Base-by-base conservation (phyloP, 352 stramenopile genomes). In the Phytophthora cryptogea region DNA sequence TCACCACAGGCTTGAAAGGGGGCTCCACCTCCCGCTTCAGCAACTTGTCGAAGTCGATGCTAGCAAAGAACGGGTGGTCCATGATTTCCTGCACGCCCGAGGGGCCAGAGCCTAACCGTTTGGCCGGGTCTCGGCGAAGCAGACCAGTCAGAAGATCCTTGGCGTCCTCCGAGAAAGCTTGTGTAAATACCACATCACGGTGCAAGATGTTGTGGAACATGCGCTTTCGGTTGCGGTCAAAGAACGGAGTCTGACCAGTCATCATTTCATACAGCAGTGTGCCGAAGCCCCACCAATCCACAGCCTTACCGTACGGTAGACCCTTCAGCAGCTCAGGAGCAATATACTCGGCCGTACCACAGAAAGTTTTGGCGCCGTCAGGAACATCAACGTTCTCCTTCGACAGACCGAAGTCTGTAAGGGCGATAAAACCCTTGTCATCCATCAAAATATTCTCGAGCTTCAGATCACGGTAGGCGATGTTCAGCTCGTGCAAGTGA, bases 171-270 rank as follows among this genome's bases (percentile, higher is more conserved):
- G 82, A 94, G 64, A 97, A 97, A 5, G 79, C 82, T 26, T 89
- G 83, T 4, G 84, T 92, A 58, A 94, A 96, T 36, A 90, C 78
- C 3, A 95, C 86, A 45, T 95, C 86, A 14, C 86, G 84, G 68
- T 95, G 86, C 31, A 95, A 23, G 47, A 97, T 96, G 62, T 95
- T 93, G 44, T 91, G 80, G 63, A 96, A 97, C 55, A 93, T 94
- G 50, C 83, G 76, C 59, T 95, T 86, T 20, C 78, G 77, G 59
- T 92, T 90, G 44, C 73, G 47, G 59, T 91, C 70, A 62, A 77
- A 93, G 61, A 91, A 95, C 17, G 86, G 87, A 26, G 86, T 92
- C 46, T 80, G 86, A 5, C 84, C 83, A 3, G 74, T 79, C 10
- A 94, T 65, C 83, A 95, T 92, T 67, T 95, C 87, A 40, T 83